Base-by-base conservation (phyloP, 2,329 filamentous ascomycete species). In the Ophiostoma sp. region DNA sequence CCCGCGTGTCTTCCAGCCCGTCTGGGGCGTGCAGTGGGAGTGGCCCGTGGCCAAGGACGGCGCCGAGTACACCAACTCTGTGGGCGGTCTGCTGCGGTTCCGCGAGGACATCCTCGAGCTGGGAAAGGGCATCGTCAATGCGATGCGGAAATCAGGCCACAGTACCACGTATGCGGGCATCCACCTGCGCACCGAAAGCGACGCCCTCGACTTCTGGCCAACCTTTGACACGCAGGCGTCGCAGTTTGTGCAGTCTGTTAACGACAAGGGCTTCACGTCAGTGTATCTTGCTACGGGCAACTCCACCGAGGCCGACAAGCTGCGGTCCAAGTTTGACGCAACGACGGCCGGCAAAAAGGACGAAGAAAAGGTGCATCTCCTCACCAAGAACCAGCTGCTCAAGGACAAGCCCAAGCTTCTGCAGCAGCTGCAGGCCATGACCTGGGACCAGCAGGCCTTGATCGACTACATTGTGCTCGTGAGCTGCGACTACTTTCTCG, bases 281-380 rank as follows among this genome's bases (percentile, higher is more conserved):
- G 81, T 80, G 0, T 84, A 83, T 71, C 78, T 84, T 7, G 83
- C 82, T 2, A 83, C 80, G 1, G 82, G 82, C 0, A 82, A 83
- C 71, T 71, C 76, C 10, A 80, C 80, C 0, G 82, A 83, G 71
- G 80, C 79, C 0, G 72, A 76, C 20, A 80, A 78, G 69, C 79
- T 84, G 62, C 76, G 76, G 0, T 73, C 76, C 1, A 75, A 75
- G 23, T 44, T 67, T 23, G 35, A 67, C 6, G 65, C 39, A 1
- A 27, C 23, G 11, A 41, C 65, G 17, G 36, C 36, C 4, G 81
- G 80, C 31, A 39, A 36, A 10, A 39, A 13, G n/a, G 23, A 33
- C 1, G 17, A 35, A 15, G 39, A 31, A 4, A n/a, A 13, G 31
- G 20, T 71, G 6, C 57, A 39, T 1, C 4, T 82, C 0, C 70